phyloP scores from a whole-genome alignment of 345 rosid species.

The Corchorus capsularis region DNA sequence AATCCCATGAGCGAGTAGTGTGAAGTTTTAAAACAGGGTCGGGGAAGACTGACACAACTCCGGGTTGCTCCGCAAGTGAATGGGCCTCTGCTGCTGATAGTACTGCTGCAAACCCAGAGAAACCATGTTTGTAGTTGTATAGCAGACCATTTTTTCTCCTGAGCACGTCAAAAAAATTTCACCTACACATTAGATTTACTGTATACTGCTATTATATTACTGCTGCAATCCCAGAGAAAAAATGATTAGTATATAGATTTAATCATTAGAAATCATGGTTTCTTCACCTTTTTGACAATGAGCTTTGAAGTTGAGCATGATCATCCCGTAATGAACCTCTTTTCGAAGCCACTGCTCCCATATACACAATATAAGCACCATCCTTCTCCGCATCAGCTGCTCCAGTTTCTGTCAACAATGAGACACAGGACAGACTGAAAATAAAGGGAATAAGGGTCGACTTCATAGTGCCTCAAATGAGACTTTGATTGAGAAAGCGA shows the following conservation, averaged over 20 bases:
- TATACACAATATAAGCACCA: slow-evolving; percentile 65
- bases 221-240: no score
- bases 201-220: neutral
- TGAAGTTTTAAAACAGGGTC: slow-evolving; percentile 65
- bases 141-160: slow-evolving; percentile 54
- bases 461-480: slow-evolving; percentile 39
- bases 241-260: no score
- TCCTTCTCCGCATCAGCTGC: slow-evolving; percentile 33
- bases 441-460: slow-evolving; percentile 11
- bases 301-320: slow-evolving; percentile 51
- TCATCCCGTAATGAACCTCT: slow-evolving; percentile 34
- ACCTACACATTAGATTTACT: neutral
- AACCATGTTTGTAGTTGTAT: slow-evolving; percentile 54
- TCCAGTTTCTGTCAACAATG: slow-evolving; percentile 8
- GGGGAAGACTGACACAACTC: slow-evolving; percentile 73
- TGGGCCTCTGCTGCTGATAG: slow-evolving; percentile 69
- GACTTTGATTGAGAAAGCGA: slow-evolving; percentile 3
- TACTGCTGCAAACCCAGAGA: slow-evolving; percentile 82
- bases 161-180: neutral
- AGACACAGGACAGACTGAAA: slow-evolving; percentile 11
- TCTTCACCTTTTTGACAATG: slow-evolving; percentile 44
- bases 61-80: slow-evolving; percentile 50
- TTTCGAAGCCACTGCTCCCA: slow-evolving; percentile 57
- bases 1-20: slow-evolving; percentile 97
- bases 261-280: neutral